Evolutionary conservation across 129 eudicot species (phyloP), one percentile per base, ranked within the genome.

Genomic region (Chrysanthemum makinoi): DNA sequence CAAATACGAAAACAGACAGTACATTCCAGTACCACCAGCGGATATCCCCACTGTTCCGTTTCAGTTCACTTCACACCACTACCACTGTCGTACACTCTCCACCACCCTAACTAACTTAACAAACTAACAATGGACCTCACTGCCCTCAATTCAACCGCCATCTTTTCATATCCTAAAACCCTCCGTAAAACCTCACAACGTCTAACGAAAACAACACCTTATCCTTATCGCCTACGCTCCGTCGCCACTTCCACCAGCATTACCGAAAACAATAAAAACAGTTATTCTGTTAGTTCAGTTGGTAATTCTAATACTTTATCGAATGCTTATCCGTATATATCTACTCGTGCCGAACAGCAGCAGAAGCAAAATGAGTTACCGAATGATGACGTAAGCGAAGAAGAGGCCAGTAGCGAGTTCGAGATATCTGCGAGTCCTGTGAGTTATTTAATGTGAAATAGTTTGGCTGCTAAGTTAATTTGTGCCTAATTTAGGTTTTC

Each of bases 151-250:
- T 68, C 69, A 47, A 8, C 66, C 70, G 48, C 75, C 54, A n/a
- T 6, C 78, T 58, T 28, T 60, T 70, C 50, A n/a, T 26, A 5
- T 57, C 62, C 71, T 64, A 77, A 70, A 76, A 60, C 80, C 88
- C 78, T 69, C 18, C 22, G 24, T 22, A 66, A 26, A 76, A 63
- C 80, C 65, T 47, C 77, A 20, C 83, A 72, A 26, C 78, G 66
- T 22, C 67, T 60, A 48, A 19, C 59, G 14, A 79, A 75, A 80
- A 85, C 79, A 18, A 28, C 14, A 84, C 81, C 54, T 75, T 76
- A 62, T 81, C 72, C 52, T 72, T 75, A 81, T 59, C 87, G 87
- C 50, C 66, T 72, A 44, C 75, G 81, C 10, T 73, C 79, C 16
- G 64, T 74, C 53, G 65, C 72, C 62, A 52, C 76, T 61, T 69